Conservation (phyloP, 371 early-diverging fungal species). For the Mortierella sp. region DNA sequence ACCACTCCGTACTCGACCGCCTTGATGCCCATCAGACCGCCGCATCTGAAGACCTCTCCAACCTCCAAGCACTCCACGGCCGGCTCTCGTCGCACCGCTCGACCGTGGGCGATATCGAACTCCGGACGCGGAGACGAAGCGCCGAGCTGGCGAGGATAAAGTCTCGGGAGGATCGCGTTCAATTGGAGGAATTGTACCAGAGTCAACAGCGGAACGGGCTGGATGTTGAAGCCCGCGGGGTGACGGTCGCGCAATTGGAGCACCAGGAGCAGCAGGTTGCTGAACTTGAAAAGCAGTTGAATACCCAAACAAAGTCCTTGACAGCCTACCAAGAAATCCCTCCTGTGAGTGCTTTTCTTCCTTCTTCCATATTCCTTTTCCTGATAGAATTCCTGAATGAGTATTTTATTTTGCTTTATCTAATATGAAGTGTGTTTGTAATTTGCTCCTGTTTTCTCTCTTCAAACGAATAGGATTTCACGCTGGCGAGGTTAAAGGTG, state of each 20-base stretch:
- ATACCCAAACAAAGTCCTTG: slow-evolving; percentile 25
- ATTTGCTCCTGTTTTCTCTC: neutral
- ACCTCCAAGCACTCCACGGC: slow-evolving; percentile 14
- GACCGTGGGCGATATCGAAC: slow-evolving; percentile 30
- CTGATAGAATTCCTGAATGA: too few species aligned
- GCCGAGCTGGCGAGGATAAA: slow-evolving; percentile 31
- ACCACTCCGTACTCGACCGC: neutral
- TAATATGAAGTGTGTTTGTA: neutral
- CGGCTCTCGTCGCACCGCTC: slow-evolving; percentile 12
- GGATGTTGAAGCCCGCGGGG: slow-evolving; percentile 21
- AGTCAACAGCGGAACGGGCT: slow-evolving; percentile 12
- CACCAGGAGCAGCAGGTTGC: slow-evolving; percentile 7
- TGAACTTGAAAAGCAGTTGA: slow-evolving; percentile 14
- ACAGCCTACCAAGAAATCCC: slow-evolving; percentile 39
- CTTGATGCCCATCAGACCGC: neutral
- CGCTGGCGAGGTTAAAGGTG: slow-evolving; percentile 40
- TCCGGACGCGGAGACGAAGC: slow-evolving; percentile 33
- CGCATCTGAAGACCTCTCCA: slow-evolving; percentile 14
- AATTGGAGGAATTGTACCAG: neutral
- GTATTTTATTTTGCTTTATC: neutral
- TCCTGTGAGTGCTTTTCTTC: slow-evolving; percentile 21
- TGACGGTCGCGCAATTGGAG: slow-evolving; percentile 38
- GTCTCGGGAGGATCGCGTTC: slow-evolving; percentile 12
- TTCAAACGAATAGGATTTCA: slow-evolving; percentile 24
- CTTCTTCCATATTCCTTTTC: too few species aligned